These are phyloP conservation scores for Leishmania lainsoni DNA, from an alignment of 208 protist species.

Conservation along the genomic window DNA sequence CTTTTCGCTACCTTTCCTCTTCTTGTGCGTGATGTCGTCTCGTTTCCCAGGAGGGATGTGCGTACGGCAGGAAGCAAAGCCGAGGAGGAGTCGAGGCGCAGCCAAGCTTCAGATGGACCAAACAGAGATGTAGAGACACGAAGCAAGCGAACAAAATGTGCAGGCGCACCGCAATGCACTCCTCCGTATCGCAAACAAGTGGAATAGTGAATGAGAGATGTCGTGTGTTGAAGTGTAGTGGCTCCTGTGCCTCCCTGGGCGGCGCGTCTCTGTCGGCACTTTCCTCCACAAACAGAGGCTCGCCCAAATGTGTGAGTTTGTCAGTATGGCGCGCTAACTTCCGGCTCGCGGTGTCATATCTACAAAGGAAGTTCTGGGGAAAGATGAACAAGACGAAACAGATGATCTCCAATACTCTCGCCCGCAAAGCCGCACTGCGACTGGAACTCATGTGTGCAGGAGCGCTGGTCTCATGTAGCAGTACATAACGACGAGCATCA, in stretches of 20 bases:
- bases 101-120: background rate
- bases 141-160: background rate
- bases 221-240: background rate
- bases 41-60: no score
- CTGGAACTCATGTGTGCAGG: background rate
- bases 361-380: background rate
- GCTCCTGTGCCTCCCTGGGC: background rate
- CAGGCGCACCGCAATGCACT: background rate
- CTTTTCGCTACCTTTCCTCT: background rate
- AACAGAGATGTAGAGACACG: background rate
- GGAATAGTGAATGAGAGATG: background rate
- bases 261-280: background rate
- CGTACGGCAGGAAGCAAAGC: background rate
- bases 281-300: background rate
- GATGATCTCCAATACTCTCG: background rate
- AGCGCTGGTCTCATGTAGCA: background rate
- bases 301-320: background rate
- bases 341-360: background rate
- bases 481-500: background rate
- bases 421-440: background rate
- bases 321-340: background rate
- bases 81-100: background rate
- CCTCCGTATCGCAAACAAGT: background rate
- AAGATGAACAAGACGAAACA: background rate
- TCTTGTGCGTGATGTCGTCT: background rate